Base-by-base conservation (phyloP, 257 asterid species). In the Eucommia ulmoides region DNA sequence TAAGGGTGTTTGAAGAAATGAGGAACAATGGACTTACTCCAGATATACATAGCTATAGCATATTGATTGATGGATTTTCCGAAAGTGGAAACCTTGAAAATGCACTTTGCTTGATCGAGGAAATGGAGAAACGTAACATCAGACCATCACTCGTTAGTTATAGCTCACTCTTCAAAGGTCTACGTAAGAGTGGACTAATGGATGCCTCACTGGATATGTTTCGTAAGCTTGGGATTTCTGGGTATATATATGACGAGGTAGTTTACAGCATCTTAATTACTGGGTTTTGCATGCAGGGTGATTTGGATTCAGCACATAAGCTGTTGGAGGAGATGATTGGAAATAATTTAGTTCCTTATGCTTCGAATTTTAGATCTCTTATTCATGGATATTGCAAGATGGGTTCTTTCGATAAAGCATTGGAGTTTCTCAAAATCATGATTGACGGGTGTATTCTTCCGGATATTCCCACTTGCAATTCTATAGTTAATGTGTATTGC, bases 301-400 rank as follows among this genome's bases (percentile, higher is more conserved):
- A 77, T 59, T 54, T 77, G 70, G 68, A 65, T 29, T 54, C 59
- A 33, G 91, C 84, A 20, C 49, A 33, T 53, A 59, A 45, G 35
- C 72, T 79, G 47, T 46, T 79, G 15, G 70, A 72, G 66, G 83
- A 77, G 73, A 80, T 80, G 87, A 65, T 63, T 33, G 54, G 47
- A 38, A 70, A 65, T 59, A 48, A 63, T 56, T 49, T 77, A 55
- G 50, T 58, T 68, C 77, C 80, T 45, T 41, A 59, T 65, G 65
- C 64, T 45, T 56, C 57, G 22, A 73, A 55, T 52, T 71, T 54
- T 45, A 50, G 42, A 47, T 69, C 62, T 64, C 58, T 79, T 54
- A 63, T 76, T 20, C 54, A 55, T 24, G 83, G 80, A 49, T 77
- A 61, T 41, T 62, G 75, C 54, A 56, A 52, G 60, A 54, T 48